Conservation (phyloP, 805 yeast genomes). For the Schwanniomyces pseudopolymorphus region DNA sequence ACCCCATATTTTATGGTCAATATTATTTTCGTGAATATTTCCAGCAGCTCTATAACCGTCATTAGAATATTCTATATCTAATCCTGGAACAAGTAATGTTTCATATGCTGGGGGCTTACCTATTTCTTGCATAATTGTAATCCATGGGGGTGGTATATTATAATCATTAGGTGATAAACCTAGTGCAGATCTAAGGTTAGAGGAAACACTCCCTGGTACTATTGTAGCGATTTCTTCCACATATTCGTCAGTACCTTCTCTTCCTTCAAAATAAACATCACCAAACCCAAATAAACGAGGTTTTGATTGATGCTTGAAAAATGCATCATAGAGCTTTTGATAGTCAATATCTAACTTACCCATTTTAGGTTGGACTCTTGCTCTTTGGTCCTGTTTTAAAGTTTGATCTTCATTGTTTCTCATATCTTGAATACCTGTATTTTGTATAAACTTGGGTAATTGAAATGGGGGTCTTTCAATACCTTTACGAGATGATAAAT, state of each 20-base stretch:
- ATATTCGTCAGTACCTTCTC: constrained; percentile 50
- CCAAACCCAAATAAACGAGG: constrained; percentile 73
- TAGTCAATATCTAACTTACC: constrained; percentile 86
- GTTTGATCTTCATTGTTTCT: constrained; percentile 64
- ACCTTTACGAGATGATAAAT: constrained; percentile 63
- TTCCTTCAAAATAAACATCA: constrained; percentile 76
- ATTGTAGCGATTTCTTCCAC: constrained; percentile 32
- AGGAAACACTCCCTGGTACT: constrained; percentile 70
- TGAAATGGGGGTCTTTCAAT: constrained; percentile 69
- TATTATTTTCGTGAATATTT: constrained; percentile 3
- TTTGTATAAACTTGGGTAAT: constrained; percentile 73
- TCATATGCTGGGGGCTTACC: constrained; percentile 89
- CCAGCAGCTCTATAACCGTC: constrained; percentile 27
- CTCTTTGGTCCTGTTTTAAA: constrained; percentile 73
- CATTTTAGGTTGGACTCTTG: constrained; percentile 85
- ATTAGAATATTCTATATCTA: constrained; percentile 36
- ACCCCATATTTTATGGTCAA: constrained; percentile 32
- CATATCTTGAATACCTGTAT: constrained; percentile 87
- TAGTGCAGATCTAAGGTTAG: constrained; percentile 62
- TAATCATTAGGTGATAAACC: constrained; percentile 53
- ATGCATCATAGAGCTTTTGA: constrained; percentile 77
- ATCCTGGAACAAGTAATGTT: constrained; percentile 54
- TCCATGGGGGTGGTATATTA: constrained; percentile 74
- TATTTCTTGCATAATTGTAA: constrained; percentile 57
- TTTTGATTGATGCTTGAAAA: constrained; percentile 75